These are phyloP conservation scores for Malania oleifera DNA, from an alignment of 164 flowering plant genomes.

Conservation along the genomic window DNA sequence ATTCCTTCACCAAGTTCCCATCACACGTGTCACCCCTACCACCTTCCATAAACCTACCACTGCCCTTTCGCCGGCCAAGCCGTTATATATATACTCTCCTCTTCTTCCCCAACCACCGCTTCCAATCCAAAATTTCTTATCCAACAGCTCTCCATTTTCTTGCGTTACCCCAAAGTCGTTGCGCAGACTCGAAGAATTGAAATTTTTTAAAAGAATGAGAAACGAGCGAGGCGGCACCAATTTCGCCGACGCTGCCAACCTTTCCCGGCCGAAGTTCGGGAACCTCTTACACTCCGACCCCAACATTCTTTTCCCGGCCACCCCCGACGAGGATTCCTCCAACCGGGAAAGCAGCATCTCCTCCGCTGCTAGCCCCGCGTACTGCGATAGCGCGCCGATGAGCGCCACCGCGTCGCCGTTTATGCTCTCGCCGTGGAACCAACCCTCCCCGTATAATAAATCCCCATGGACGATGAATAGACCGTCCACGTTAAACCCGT, in stretches of 20 bases:
- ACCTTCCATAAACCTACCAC: slow-evolving; percentile 4
- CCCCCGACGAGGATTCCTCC: background rate
- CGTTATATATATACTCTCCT: slow-evolving; percentile 5
- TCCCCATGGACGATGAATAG: slow-evolving; percentile 39
- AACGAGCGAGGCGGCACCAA: slow-evolving; percentile 14
- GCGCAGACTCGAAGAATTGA: background rate
- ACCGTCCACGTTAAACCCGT: slow-evolving; percentile 13
- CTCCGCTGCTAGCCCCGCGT: slow-evolving; percentile 24
- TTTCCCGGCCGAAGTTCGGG: slow-evolving; percentile 24
- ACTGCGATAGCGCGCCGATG: slow-evolving; percentile 9
- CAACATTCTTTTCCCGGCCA: background rate
- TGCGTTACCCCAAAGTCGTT: no score
- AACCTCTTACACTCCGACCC: slow-evolving; percentile 30
- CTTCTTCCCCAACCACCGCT: background rate
- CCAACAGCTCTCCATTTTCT: background rate
- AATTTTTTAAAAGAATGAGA: background rate
- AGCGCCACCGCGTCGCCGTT: slow-evolving; percentile 37
- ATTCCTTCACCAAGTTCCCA: background rate
- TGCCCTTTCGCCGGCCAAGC: background rate
- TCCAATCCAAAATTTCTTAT: background rate
- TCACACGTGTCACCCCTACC: slow-evolving; percentile 24
- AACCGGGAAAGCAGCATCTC: slow-evolving; percentile 24
- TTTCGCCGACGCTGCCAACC: background rate
- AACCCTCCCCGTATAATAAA: slow-evolving; percentile 22
- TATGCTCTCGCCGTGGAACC: slow-evolving; percentile 48